phyloP scores from a whole-genome alignment of 306 rosid species.

The Phaseolus lunatus region DNA sequence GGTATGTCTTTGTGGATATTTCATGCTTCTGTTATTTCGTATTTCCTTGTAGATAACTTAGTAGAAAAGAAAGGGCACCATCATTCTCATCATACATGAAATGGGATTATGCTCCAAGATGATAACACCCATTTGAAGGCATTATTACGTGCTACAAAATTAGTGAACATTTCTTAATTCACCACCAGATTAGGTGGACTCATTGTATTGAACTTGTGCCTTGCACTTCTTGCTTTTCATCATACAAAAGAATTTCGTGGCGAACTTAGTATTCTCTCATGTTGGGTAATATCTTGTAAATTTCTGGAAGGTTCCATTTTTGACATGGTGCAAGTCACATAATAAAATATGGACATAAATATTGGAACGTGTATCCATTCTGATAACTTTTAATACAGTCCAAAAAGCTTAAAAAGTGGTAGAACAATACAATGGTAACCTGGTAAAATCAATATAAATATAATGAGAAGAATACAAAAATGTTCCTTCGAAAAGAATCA shows the following conservation, averaged over 20 bases:
- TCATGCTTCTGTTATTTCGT: conserved; percentile 12
- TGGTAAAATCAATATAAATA: no score
- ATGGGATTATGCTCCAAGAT: conserved; percentile 6
- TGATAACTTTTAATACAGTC: background rate
- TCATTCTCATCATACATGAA: background rate
- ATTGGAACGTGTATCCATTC: background rate
- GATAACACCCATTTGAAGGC: conserved; percentile 18
- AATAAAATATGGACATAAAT: background rate
- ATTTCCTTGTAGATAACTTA: conserved; percentile 20
- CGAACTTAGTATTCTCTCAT: background rate
- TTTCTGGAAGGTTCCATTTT: conserved; percentile 13
- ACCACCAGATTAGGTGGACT: conserved; percentile 1
- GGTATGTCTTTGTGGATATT: conserved; percentile 37
- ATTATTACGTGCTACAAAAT: conserved; percentile 24
- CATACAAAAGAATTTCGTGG: background rate
- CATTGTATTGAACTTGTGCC: background rate
- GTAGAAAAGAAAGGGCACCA: conserved; percentile 29
- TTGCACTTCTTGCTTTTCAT: background rate
- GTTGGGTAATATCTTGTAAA: background rate
- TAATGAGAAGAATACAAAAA: no score
- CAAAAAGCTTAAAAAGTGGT: background rate
- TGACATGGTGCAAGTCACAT: background rate
- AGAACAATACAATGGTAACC: no score
- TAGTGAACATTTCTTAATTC: conserved; percentile 35
- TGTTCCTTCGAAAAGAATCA: no score